Evolutionary conservation across 2,329 filamentous ascomycete species (phyloP).

Genomic region (Furcasterigmium furcatum): DNA sequence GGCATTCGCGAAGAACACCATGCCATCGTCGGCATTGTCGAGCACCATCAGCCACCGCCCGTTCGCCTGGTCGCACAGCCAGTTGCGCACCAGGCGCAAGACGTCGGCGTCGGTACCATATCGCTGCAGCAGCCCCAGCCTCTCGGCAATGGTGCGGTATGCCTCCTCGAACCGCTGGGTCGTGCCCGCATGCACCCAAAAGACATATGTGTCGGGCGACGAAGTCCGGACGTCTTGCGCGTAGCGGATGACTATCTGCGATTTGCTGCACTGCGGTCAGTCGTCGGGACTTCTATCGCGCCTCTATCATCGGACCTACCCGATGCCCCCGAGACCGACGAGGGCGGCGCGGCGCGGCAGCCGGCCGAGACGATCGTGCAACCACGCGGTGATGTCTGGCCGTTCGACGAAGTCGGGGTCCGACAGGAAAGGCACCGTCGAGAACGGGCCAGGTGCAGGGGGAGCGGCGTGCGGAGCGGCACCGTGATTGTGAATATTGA

Average conservation of each 20-base stretch:
- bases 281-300: not conserved
- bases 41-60: constrained; percentile 16
- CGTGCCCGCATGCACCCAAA: constrained; percentile 30
- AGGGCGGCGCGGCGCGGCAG: constrained; percentile 2
- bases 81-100: not conserved
- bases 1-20: not conserved
- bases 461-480: too few species aligned
- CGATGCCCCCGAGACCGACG: constrained; percentile 12
- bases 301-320: too few species aligned
- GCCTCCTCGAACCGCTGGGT: not conserved
- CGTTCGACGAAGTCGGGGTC: not conserved
- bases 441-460: too few species aligned
- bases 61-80: not conserved
- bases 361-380: not conserved
- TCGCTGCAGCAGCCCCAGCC: not conserved
- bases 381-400: not conserved
- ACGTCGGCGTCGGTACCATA: not conserved
- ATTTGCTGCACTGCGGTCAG: constrained; percentile 17
- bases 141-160: not conserved
- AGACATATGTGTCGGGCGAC: constrained; percentile 25
- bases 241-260: constrained; percentile 29
- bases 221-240: constrained; percentile 20
- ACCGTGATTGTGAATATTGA: too few species aligned
- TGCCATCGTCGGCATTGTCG: constrained; percentile 13
- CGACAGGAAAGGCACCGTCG: not conserved